These are phyloP conservation scores for Syncephalis plumigaleata DNA, from an alignment of 371 early-diverging fungal genomes.

Conservation along the genomic window DNA sequence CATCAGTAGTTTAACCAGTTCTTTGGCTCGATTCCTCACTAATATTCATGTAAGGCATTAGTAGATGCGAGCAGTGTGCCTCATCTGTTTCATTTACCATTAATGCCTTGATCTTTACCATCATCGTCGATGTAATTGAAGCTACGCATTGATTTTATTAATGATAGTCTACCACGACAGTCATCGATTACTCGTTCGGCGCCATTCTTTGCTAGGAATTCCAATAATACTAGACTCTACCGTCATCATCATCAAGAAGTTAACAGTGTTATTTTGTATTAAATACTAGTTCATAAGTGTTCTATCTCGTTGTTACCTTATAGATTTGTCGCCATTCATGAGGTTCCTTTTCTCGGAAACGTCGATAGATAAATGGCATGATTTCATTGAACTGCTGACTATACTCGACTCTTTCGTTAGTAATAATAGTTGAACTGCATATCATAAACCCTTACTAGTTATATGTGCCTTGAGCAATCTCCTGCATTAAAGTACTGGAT, in stretches of 20 bases:
- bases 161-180: constrained; percentile 63
- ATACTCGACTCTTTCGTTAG: neutral
- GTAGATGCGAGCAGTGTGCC: neutral
- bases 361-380: constrained; percentile 77
- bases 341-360: constrained; percentile 68
- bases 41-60: neutral
- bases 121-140: constrained; percentile 78
- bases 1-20: constrained; percentile 63
- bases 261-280: neutral
- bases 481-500: constrained; percentile 75
- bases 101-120: constrained; percentile 92
- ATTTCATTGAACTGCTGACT: constrained; percentile 84
- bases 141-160: constrained; percentile 64
- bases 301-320: constrained; percentile 39
- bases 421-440: neutral
- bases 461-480: constrained; percentile 69
- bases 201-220: constrained; percentile 90
- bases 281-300: neutral
- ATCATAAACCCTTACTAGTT: constrained; percentile 36
- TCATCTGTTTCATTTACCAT: constrained; percentile 44
- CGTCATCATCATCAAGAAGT: too few relatives aligned
- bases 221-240: constrained; percentile 73
- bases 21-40: constrained; percentile 84
- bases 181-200: constrained; percentile 82
- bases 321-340: constrained; percentile 86